These are phyloP conservation scores for Trichoderma asperelloides DNA, from an alignment of 495 filamentous ascomycete species.

Conservation along the genomic window DNA sequence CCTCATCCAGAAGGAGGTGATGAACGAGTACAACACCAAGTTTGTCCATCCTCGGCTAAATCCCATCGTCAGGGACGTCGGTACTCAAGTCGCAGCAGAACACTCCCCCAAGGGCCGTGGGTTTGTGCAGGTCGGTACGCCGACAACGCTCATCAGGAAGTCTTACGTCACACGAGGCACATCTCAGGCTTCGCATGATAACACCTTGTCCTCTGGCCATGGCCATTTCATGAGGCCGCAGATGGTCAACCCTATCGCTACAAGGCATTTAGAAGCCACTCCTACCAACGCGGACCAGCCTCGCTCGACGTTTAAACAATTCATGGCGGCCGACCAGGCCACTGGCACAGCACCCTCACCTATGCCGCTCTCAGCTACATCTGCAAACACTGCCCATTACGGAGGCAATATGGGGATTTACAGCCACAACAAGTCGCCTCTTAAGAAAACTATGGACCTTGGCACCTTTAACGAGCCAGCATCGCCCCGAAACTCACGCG, in stretches of 20 bases:
- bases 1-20: conserved; percentile 80
- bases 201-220: conserved; percentile 14
- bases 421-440: conserved; percentile 70
- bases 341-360: background rate
- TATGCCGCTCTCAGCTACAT: conserved; percentile 12
- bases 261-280: conserved; percentile 16
- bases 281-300: conserved; percentile 11
- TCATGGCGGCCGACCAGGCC: background rate
- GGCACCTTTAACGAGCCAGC: conserved; percentile 29
- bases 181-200: conserved; percentile 71
- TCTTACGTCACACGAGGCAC: conserved; percentile 82
- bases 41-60: conserved; percentile 86
- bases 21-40: conserved; percentile 94
- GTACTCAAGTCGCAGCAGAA: conserved; percentile 54
- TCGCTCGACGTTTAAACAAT: conserved; percentile 16
- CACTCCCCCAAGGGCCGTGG: conserved; percentile 38
- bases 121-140: conserved; percentile 63
- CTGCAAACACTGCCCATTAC: conserved; percentile 14
- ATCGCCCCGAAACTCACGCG: conserved; percentile 42
- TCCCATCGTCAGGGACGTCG: conserved; percentile 72
- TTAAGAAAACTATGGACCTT: conserved; percentile 53
- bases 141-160: conserved; percentile 68
- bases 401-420: conserved; percentile 77
- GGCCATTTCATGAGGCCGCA: conserved; percentile 20
- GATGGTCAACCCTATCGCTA: conserved; percentile 25